A percentile compares a stretch with the other conserved stretches of the same genome.
phyloP scores from a whole-genome alignment of 345 rosid species.

The Gossypium arboreum region DNA sequence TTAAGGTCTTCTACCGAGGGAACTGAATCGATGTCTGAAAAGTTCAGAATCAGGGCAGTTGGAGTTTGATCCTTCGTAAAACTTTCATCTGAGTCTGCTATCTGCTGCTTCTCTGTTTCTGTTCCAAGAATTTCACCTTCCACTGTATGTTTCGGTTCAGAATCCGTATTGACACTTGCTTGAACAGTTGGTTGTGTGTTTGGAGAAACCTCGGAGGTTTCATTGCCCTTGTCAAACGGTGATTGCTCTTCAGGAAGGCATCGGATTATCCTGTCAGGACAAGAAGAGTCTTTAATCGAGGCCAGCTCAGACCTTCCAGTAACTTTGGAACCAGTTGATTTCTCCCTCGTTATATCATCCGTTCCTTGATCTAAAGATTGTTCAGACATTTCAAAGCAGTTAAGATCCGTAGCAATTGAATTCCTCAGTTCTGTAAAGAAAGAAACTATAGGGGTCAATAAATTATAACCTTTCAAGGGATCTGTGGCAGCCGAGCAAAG shows the following conservation, averaged over 20 bases:
- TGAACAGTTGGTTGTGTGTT: slow-evolving; percentile 21
- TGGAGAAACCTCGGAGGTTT: slow-evolving; percentile 22
- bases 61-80: slow-evolving; percentile 18
- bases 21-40: slow-evolving; percentile 39
- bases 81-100: slow-evolving; percentile 17
- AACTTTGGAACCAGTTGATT: slow-evolving; percentile 15
- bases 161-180: slow-evolving; percentile 16
- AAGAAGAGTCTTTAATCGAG: slow-evolving; percentile 28
- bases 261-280: slow-evolving; percentile 19
- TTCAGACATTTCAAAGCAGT: slow-evolving; percentile 13
- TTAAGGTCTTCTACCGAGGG: slow-evolving; percentile 45
- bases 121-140: slow-evolving; percentile 20
- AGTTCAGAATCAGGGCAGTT: slow-evolving; percentile 53
- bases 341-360: slow-evolving; percentile 28
- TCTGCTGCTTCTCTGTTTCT: slow-evolving; percentile 21
- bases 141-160: slow-evolving; percentile 23
- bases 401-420: slow-evolving; percentile 30
- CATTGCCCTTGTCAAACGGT: slow-evolving; percentile 19
- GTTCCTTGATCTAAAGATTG: slow-evolving; percentile 22
- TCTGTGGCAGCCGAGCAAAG: slow-evolving; percentile 36
- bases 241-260: slow-evolving; percentile 26
- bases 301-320: slow-evolving; percentile 22
- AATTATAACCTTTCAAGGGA: slow-evolving; percentile 28
- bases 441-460: slow-evolving; percentile 20
- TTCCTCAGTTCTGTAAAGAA: slow-evolving; percentile 41